A percentile compares a stretch with the other conserved stretches of the same genome.
Conservation (phyloP, 129 eudicot species). For the Saposhnikovia divaricata region DNA sequence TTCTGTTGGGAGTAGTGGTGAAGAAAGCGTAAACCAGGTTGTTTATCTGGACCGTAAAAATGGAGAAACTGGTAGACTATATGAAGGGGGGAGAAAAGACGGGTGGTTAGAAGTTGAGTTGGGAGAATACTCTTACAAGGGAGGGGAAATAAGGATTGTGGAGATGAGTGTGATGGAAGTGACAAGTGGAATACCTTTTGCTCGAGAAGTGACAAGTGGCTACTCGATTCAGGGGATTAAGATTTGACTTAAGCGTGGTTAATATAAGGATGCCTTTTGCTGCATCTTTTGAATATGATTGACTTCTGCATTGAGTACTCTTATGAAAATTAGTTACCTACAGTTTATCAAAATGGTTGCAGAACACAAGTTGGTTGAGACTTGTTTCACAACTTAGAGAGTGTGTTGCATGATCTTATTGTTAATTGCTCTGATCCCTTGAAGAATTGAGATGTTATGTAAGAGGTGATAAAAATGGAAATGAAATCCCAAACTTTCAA, state of each 20-base stretch:
- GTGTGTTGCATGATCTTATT: background rate
- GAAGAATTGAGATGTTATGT: no score
- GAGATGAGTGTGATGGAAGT: constrained; percentile 1
- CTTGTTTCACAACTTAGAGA: background rate
- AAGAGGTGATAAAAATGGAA: background rate
- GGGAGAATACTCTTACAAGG: background rate
- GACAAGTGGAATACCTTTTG: background rate
- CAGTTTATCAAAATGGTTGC: no score
- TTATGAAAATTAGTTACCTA: no score
- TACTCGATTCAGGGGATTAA: background rate
- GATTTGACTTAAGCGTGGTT: background rate
- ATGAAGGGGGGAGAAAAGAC: background rate
- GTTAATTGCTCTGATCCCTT: background rate
- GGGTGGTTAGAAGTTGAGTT: constrained; percentile 1
- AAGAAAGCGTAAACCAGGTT: background rate
- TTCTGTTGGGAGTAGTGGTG: background rate
- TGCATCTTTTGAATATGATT: no score
- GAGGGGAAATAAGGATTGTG: background rate
- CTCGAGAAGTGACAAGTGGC: no score
- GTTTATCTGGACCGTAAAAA: background rate
- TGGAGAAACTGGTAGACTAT: background rate
- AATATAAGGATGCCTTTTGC: no score
- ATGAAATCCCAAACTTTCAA: no score
- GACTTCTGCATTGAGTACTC: no score
- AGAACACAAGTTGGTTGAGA: no score